Evolutionary conservation across 306 rosid genomes (phyloP), one percentile per base, ranked within the genome.

Genomic region (Dryas alaskensis): DNA sequence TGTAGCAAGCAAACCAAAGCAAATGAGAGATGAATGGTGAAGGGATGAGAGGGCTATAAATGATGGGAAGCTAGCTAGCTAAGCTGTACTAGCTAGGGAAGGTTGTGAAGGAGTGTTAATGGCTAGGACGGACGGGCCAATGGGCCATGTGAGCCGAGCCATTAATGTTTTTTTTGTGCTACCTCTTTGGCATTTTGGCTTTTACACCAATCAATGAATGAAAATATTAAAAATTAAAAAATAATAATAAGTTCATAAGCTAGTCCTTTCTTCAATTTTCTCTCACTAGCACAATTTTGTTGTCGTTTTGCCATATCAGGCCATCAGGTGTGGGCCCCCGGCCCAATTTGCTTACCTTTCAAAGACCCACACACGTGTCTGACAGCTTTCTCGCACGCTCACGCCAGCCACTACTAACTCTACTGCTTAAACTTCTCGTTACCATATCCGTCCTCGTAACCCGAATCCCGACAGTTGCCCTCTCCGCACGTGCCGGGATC

Each of bases 281-380:
- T 39, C 65, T 74, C 74, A 58, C 73, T 74, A 69, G 76, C 52
- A 70, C 67, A 76, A 78, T 49, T 74, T 7, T 7, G 72, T 85
- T 77, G 97, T 87, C 87, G 81, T 84, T 65, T 77, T 66, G 52
- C 37, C 48, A 48, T 10, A 61, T 69, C 37, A 67, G 72, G 76
- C 54, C 12, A 5, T 12, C 39, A 77, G 73, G 16, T 6, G 17
- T 68, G 75, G 90, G 88, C 75, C 73, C 67, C 57, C 61, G 16
- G 49, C 37, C 68, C 52, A 8, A 6, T 44, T 4, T 58, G 74
- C 75, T 78, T 51, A 70, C 76, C 74, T 39, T 49, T 53, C 39
- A 25, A 69, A 76, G 80, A 78, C 85, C 91, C 89, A 84, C 84
- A 82, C 96, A 92, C 91, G 84, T 89, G 87, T 84, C 74, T 83